phyloP scores from a whole-genome alignment of 257 asterid genomes.

The Cruciata laevipes region DNA sequence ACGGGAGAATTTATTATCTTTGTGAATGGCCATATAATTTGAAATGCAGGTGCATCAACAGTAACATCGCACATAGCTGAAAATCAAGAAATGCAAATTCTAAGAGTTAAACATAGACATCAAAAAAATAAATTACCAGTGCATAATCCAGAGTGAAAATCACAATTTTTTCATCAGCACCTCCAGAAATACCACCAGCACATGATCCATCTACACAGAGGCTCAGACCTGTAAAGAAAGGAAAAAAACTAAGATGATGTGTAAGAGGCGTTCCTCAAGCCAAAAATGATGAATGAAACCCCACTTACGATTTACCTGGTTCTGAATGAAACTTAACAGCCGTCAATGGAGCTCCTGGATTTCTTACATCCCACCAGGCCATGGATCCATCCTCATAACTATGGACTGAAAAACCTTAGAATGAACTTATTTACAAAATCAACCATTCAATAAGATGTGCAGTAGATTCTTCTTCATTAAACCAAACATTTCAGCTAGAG shows the following conservation, averaged over 20 bases:
- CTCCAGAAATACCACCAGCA: slow-evolving; percentile 75
- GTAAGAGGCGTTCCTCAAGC: background rate
- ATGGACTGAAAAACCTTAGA: slow-evolving; percentile 8
- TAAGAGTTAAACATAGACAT: background rate
- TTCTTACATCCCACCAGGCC: slow-evolving; percentile 88
- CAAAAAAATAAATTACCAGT: slow-evolving; percentile 16
- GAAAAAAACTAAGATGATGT: background rate
- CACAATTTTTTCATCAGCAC: slow-evolving; percentile 75
- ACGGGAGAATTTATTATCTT: background rate
- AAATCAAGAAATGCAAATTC: background rate
- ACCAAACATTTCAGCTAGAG: background rate
- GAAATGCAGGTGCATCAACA: background rate
- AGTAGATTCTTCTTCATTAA: slow-evolving; percentile 3
- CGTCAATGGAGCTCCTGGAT: slow-evolving; percentile 59
- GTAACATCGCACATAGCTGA: background rate
- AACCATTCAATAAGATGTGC: background rate
- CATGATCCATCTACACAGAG: slow-evolving; percentile 49
- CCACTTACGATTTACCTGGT: slow-evolving; percentile 30
- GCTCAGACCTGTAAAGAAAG: slow-evolving; percentile 40
- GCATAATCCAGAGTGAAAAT: slow-evolving; percentile 60
- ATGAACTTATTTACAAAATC: background rate
- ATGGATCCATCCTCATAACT: slow-evolving; percentile 88
- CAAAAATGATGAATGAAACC: background rate
- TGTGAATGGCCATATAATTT: background rate
- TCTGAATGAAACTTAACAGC: slow-evolving; percentile 74